Conservation (phyloP, 2,329 filamentous ascomycete species). For the Stagonosporopsis rhizophila region DNA sequence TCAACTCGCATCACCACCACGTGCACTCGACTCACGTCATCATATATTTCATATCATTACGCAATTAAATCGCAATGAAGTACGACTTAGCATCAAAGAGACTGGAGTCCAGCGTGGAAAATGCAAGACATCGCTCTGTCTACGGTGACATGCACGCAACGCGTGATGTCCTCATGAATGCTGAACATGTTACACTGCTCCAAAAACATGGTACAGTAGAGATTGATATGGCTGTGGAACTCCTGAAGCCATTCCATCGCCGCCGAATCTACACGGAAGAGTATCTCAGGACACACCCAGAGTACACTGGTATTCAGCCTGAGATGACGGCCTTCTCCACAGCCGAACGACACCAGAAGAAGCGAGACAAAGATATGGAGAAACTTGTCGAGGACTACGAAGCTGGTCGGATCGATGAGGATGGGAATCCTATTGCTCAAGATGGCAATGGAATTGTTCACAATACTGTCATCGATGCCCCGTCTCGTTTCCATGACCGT, state of each 20-base stretch:
- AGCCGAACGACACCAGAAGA: slow-evolving; percentile 19
- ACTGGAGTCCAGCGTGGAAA: not conserved
- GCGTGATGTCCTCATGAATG: slow-evolving; percentile 23
- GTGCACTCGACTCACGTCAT: too few species aligned
- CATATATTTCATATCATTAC: not conserved
- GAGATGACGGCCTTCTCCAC: slow-evolving; percentile 16
- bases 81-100: not conserved
- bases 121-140: slow-evolving; percentile 11
- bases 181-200: slow-evolving; percentile 17
- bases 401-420: slow-evolving; percentile 29
- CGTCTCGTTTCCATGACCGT: not conserved
- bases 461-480: not conserved
- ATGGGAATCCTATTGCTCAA: slow-evolving; percentile 13
- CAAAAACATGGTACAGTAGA: slow-evolving; percentile 17
- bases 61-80: not conserved
- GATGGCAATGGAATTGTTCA: not conserved
- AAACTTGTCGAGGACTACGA: slow-evolving; percentile 25
- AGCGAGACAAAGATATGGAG: slow-evolving; percentile 19
- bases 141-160: slow-evolving; percentile 30
- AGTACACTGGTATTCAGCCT: slow-evolving; percentile 10
- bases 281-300: slow-evolving; percentile 22
- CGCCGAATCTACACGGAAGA: slow-evolving; percentile 19
- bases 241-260: slow-evolving; percentile 19
- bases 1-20: too few species aligned
- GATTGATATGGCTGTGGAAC: slow-evolving; percentile 17